Base-by-base conservation (phyloP, 83 land plant species). In the Thuja plicata region DNA sequence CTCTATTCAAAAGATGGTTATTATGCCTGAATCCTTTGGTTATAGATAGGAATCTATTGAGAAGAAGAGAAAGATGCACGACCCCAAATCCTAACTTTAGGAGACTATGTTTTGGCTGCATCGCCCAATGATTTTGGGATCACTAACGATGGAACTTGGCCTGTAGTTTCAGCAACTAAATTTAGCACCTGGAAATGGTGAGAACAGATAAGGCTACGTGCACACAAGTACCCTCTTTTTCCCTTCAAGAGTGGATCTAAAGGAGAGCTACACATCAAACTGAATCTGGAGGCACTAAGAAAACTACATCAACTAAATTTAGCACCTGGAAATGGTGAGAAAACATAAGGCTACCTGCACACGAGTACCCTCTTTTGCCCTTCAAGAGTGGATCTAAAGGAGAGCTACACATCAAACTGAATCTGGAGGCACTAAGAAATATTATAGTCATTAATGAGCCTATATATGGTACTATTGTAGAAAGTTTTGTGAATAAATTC, bases 401-500 rank as follows among this genome's bases (percentile, higher is more conserved):
- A 5, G 84, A 57, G 8, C 89, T 88, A 13, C 41, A 7, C 9
- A 1, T 9, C 4, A 70, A 77, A 1, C 82, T 94, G 0, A 60
- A 91, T 30, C 79, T 94, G 3, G 10, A 90, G 30, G 88, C 88
- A 81, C n/a, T 94, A 90, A 92, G 45, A 82, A 94, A 92, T 85
- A 38, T 94, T 79, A 87, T 94, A 4, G 66, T 94, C 71, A 90
- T 94, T 88, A 94, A 94, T 71, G 94, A 94, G 83, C 95, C 94
- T 1, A 91, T 94, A 34, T 87, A 92, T 77, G 79, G 48, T 70
- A 79, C 57, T 11, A 0, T 85, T 1, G 88, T 94, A 17, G 90
- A 87, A 10, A 88, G 90, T 16, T 94, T 94, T 84, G 84, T 91
- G 4, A 50, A 89, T 32, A 87, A 86, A 21, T 91, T 91, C 21